Evolutionary conservation across 306 rosid genomes (phyloP).

Genomic region (Pyrus pyrifolia): DNA sequence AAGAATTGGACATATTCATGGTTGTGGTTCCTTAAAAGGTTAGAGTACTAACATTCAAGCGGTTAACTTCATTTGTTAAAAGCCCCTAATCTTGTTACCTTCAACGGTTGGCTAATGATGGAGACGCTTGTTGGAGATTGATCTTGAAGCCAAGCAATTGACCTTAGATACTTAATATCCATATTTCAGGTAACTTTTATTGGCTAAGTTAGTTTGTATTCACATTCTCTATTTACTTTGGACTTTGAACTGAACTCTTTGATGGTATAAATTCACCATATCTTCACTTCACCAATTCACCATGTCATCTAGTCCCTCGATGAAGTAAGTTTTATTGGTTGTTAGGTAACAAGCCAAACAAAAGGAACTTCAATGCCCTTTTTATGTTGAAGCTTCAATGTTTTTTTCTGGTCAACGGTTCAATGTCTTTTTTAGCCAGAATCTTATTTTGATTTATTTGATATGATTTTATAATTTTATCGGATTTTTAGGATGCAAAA

Average conservation of each 20-base stretch:
- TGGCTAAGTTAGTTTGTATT: background rate
- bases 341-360: too few species aligned
- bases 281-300: too few species aligned
- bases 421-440: too few species aligned
- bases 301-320: too few species aligned
- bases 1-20: background rate
- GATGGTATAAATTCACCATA: too few species aligned
- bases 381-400: too few species aligned
- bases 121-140: background rate
- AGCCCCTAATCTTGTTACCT: background rate
- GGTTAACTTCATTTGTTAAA: background rate
- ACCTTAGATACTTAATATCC: background rate
- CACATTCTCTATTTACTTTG: too few species aligned
- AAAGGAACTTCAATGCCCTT: too few species aligned
- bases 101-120: background rate
- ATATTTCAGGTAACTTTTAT: background rate
- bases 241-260: too few species aligned
- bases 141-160: background rate
- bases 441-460: too few species aligned
- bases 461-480: too few species aligned
- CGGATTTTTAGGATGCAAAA: background rate
- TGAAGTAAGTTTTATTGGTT: background rate
- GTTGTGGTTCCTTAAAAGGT: background rate
- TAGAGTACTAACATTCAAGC: background rate
- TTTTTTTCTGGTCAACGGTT: too few species aligned